Percentiles rank a stretch among this genome's conserved stretches.
These are phyloP conservation scores for Beauveria scarabaeidicola DNA, from an alignment of 2,329 filamentous ascomycete species.

Conservation along the genomic window DNA sequence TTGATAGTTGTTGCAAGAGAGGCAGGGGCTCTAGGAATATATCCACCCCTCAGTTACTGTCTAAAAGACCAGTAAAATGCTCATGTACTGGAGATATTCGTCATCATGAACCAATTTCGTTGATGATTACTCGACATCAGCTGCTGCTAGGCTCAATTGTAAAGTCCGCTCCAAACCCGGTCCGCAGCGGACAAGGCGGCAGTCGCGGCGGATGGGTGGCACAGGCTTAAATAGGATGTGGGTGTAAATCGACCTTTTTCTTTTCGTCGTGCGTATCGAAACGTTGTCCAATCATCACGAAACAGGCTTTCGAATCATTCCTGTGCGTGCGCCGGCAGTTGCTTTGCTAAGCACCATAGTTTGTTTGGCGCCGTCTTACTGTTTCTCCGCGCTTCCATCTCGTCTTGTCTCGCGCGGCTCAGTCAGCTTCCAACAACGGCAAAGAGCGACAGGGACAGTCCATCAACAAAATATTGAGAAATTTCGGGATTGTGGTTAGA, in stretches of 20 bases:
- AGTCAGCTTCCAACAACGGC: neutral
- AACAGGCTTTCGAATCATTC: no score
- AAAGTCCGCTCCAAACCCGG: conserved; percentile 6
- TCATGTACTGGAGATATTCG: neutral
- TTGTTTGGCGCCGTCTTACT: neutral
- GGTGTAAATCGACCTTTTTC: neutral
- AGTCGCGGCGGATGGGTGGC: neutral
- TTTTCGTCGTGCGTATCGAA: neutral
- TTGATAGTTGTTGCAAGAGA: neutral
- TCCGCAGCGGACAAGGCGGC: conserved; percentile 4
- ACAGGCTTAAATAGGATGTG: neutral
- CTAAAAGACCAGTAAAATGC: no score
- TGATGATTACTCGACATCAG: neutral
- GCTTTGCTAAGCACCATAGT: neutral
- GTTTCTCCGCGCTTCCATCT: neutral
- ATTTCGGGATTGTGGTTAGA: neutral
- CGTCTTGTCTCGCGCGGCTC: neutral
- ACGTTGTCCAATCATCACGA: no score
- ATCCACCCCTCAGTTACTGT: neutral
- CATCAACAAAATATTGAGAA: no score
- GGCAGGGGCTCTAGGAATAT: neutral
- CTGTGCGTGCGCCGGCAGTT: no score
- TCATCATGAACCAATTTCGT: neutral
- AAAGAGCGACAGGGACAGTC: neutral
- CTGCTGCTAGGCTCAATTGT: neutral